A percentile compares a stretch with the other conserved stretches of the same genome.
Evolutionary conservation across 1,284 basidiomycete species (phyloP).

Genomic region (Lignosus rhinocerotis): DNA sequence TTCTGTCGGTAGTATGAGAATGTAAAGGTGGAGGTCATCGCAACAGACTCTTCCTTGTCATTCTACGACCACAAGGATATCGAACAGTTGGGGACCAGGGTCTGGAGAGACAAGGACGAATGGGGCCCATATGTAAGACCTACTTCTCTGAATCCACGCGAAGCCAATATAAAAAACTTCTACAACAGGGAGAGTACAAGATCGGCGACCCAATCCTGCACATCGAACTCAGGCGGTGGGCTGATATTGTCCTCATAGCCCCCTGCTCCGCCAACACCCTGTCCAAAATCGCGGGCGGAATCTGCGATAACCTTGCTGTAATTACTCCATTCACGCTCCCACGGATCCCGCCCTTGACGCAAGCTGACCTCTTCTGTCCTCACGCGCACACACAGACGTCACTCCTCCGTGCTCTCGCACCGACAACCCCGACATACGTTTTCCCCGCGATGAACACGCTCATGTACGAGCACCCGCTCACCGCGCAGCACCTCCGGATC

Average conservation of each 20-base stretch:
- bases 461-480: conserved; percentile 97
- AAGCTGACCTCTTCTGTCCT: background rate
- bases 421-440: conserved; percentile 81
- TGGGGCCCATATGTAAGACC: conserved; percentile 60
- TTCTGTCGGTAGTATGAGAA: conserved; percentile 53
- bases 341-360: background rate
- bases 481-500: conserved; percentile 74
- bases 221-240: conserved; percentile 96
- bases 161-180: background rate
- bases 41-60: conserved; percentile 76
- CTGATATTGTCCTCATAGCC: conserved; percentile 91
- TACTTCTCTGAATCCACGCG: background rate
- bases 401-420: conserved; percentile 83
- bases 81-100: conserved; percentile 52
- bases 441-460: conserved; percentile 99
- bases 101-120: conserved; percentile 93
- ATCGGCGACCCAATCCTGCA: conserved; percentile 94
- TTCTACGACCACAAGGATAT: conserved; percentile 73
- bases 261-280: conserved; percentile 96
- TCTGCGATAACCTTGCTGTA: conserved; percentile 91
- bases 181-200: conserved; percentile 50
- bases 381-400: conserved; percentile 67
- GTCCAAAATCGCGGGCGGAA: conserved; percentile 86
- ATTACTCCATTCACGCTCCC: conserved; percentile 24
- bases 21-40: conserved; percentile 83